phyloP scores from a whole-genome alignment of 75 land plant species.

The Picea sitchensis region DNA sequence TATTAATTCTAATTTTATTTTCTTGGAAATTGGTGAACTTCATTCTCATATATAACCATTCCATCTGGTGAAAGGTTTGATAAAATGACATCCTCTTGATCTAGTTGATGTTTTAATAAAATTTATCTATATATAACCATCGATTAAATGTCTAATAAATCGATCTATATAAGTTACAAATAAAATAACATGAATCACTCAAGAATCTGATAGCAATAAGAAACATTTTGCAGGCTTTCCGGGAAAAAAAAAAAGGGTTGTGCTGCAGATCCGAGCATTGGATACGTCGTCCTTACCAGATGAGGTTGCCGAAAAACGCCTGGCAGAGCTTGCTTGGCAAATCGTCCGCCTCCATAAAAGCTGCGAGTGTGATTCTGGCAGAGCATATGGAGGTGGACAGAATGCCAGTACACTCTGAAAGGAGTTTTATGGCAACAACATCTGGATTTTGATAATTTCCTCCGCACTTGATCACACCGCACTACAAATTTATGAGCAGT shows the following conservation, averaged over 20 bases:
- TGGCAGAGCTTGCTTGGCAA: conserved; percentile 6
- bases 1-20: no score
- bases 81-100: no score
- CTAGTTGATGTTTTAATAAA: no score
- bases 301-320: conserved; percentile 7
- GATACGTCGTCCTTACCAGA: neutral
- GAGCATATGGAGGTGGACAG: conserved; percentile 9
- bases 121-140: no score
- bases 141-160: no score
- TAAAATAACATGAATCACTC: neutral
- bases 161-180: neutral
- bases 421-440: conserved; percentile 11
- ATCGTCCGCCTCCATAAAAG: conserved; percentile 10
- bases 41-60: no score
- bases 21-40: no score
- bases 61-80: no score
- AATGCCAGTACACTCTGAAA: conserved; percentile 10
- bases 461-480: no score
- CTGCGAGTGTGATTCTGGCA: neutral
- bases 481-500: neutral
- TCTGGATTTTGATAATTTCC: neutral
- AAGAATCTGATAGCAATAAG: neutral
- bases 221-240: neutral
- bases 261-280: neutral
- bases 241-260: neutral